Percentiles rank a stretch among this genome's conserved stretches.
Conservation (phyloP, 2,329 filamentous ascomycete species). For the Xylaria sp. region DNA sequence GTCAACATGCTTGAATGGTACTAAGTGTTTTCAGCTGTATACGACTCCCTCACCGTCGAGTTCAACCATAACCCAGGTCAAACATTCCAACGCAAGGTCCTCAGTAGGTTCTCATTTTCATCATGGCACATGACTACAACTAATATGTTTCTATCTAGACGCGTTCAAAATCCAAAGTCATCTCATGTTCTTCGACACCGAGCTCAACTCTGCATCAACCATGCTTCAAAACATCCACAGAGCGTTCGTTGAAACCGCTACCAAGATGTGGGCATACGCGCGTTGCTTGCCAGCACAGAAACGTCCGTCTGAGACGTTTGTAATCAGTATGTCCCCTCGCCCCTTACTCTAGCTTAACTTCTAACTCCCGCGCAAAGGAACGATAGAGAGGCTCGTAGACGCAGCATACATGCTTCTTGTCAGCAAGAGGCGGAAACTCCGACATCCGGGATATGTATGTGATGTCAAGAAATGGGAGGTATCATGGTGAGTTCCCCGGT, state of each 20-base stretch:
- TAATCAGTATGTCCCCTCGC: slow-evolving; percentile 50
- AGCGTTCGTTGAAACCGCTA: slow-evolving; percentile 72
- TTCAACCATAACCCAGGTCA: slow-evolving; percentile 65
- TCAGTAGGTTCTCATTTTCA: slow-evolving; percentile 47
- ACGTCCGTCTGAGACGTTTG: slow-evolving; percentile 53
- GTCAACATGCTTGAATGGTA: neutral
- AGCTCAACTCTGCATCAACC: slow-evolving; percentile 64
- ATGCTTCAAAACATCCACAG: slow-evolving; percentile 69
- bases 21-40: slow-evolving; percentile 42
- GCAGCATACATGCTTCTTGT: slow-evolving; percentile 61
- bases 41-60: slow-evolving; percentile 75
- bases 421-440: slow-evolving; percentile 42
- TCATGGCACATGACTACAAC: neutral
- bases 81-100: slow-evolving; percentile 72
- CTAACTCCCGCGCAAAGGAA: slow-evolving; percentile 39
- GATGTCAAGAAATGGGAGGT: slow-evolving; percentile 56
- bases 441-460: slow-evolving; percentile 51
- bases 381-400: slow-evolving; percentile 60
- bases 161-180: slow-evolving; percentile 82
- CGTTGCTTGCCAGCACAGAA: slow-evolving; percentile 52
- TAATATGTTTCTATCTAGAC: slow-evolving; percentile 34
- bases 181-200: slow-evolving; percentile 74
- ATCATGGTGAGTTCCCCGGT: slow-evolving; percentile 47
- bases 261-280: slow-evolving; percentile 63
- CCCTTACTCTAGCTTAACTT: neutral